Conservation (phyloP, 352 stramenopile species). For the Thraustochytrium sp. region DNA sequence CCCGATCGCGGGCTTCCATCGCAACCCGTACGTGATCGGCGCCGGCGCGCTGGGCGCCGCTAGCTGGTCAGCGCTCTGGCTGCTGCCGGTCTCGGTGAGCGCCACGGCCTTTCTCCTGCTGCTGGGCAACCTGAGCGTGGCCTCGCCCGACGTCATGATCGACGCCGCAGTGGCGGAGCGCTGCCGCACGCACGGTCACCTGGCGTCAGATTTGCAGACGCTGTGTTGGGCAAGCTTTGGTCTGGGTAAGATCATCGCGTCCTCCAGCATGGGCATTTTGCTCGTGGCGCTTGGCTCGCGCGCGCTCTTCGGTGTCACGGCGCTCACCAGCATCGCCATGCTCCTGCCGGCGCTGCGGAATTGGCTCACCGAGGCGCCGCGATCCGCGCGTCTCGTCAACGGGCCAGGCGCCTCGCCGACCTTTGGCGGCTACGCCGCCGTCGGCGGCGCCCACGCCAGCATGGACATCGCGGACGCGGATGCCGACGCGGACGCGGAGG, state of each 20-base stretch:
- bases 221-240: slow-evolving; percentile 75
- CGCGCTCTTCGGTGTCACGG: slow-evolving; percentile 68
- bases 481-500: no score
- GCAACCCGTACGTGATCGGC: slow-evolving; percentile 76
- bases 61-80: slow-evolving; percentile 52
- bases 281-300: slow-evolving; percentile 63
- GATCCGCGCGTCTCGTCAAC: neutral
- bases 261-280: slow-evolving; percentile 60
- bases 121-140: slow-evolving; percentile 64
- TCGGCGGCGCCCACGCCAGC: no score
- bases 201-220: slow-evolving; percentile 72
- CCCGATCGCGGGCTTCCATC: slow-evolving; percentile 67
- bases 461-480: no score
- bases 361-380: slow-evolving; percentile 59
- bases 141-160: slow-evolving; percentile 77
- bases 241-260: slow-evolving; percentile 67
- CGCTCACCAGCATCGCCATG: slow-evolving; percentile 62
- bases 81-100: neutral
- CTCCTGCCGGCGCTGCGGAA: slow-evolving; percentile 60
- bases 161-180: slow-evolving; percentile 73
- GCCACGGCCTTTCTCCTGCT: slow-evolving; percentile 55
- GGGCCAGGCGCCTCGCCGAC: neutral
- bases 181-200: slow-evolving; percentile 52
- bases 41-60: slow-evolving; percentile 60
- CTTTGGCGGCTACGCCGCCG: no score